Percentiles rank a stretch among this genome's conserved stretches.
Evolutionary conservation across 108 stramenopile genomes (phyloP).

Genomic region (Mayamaea pseudoterrestris): DNA sequence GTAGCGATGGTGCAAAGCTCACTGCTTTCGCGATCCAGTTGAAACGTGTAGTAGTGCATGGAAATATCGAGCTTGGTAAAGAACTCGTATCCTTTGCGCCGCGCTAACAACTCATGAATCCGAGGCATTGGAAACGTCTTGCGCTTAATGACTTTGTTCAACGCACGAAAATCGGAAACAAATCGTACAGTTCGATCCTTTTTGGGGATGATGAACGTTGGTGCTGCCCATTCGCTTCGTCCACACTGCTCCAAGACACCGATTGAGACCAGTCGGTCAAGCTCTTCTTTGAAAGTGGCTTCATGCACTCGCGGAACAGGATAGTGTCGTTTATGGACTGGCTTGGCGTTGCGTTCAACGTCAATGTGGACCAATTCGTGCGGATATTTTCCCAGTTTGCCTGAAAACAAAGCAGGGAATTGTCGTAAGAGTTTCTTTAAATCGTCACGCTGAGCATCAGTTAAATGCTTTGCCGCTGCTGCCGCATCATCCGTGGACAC

Average conservation of each 20-base stretch:
- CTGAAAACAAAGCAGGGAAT: neutral
- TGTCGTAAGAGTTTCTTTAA: conserved; percentile 9
- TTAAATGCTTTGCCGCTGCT: conserved; percentile 16
- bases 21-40: conserved; percentile 4
- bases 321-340: conserved; percentile 9
- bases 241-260: conserved; percentile 9
- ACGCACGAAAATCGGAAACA: conserved; percentile 21
- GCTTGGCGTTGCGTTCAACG: conserved; percentile 5
- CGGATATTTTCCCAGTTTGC: conserved; percentile 22
- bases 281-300: conserved; percentile 14
- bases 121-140: conserved; percentile 34
- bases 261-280: conserved; percentile 11
- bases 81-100: conserved; percentile 23
- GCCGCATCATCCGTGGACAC: conserved; percentile 9
- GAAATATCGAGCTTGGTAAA: conserved; percentile 28
- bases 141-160: conserved; percentile 24
- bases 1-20: conserved; percentile 21
- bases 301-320: conserved; percentile 23
- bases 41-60: conserved; percentile 34
- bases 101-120: conserved; percentile 20
- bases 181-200: conserved; percentile 11
- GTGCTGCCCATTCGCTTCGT: conserved; percentile 11
- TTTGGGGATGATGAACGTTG: conserved; percentile 11
- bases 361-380: conserved; percentile 23
- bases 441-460: conserved; percentile 7